Evolutionary conservation across 164 flowering plant genomes (phyloP), one percentile per base, ranked within the genome.

Genomic region (Aristolochia fimbriata): DNA sequence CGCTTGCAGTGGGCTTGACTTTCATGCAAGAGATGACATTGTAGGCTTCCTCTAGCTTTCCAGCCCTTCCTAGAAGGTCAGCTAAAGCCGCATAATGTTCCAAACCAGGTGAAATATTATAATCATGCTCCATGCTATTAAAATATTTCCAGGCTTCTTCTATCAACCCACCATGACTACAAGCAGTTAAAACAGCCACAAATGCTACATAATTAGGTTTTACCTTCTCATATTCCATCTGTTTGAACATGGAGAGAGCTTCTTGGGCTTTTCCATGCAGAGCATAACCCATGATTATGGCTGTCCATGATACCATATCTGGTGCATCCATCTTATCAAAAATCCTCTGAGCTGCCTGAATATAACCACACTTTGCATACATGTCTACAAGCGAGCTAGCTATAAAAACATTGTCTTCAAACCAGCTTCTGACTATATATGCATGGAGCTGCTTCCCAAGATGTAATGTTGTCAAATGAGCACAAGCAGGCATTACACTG

Each of bases 271-370:
- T 73, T 22, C 98, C 96, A 62, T 92, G 84, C 62, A 78, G 60
- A 61, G 95, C 98, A 78, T 77, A 82, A 23, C 89, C 98, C 98
- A 85, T 92, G 46, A 89, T 80, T 73, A 92, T 87, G 72, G 98
- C 93, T 21, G 96, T 92, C 92, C 93, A 89, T 23, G 96, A 78
- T 48, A 92, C 91, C 68, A 77, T 70, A 73, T 89, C 98, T 46
- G 76, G 85, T 52, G 57, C 53, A 55, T 77, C 72, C 77, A 86
- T 87, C 25, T 64, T 66, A 63, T 83, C 76, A 64, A 89, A 89
- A 56, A 92, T 73, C 73, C 76, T 62, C 55, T 79, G 76, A 56
- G 96, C 91, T 21, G 70, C 61, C 51, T 25, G 71, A 30, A 92
- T 71, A 57, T 83, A 74, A 62, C 96, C 98, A 70, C 96, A 89